Conservation (phyloP, 2,329 filamentous ascomycete species). For the Helminthosporium solani region DNA sequence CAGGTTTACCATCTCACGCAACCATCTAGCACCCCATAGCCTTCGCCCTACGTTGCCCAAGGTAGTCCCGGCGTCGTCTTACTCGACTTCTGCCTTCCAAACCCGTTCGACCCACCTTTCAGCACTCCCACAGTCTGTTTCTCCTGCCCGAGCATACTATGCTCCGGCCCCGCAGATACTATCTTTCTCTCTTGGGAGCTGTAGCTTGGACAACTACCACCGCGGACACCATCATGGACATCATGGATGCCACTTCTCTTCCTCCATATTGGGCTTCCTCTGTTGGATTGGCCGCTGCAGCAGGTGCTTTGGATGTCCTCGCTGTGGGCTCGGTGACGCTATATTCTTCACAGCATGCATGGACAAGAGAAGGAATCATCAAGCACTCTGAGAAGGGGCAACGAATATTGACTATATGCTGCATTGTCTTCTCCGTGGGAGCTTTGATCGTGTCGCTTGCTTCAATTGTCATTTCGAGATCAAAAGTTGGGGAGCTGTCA, state of each 20-base stretch:
- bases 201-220: slow-evolving; percentile 38
- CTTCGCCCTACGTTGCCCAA: slow-evolving; percentile 1
- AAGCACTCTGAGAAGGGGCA: slow-evolving; percentile 19
- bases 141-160: slow-evolving; percentile 12
- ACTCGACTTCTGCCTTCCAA: slow-evolving; percentile 5
- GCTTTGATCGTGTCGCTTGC: slow-evolving; percentile 31
- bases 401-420: slow-evolving; percentile 20
- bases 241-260: slow-evolving; percentile 40
- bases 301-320: slow-evolving; percentile 34
- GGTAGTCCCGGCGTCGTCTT: slow-evolving; percentile 5
- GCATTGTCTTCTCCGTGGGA: slow-evolving; percentile 22
- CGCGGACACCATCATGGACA: slow-evolving; percentile 36
- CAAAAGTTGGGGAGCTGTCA: slow-evolving; percentile 21
- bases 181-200: slow-evolving; percentile 34
- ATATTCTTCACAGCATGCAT: slow-evolving; percentile 32
- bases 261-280: slow-evolving; percentile 25
- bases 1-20: background rate
- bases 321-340: slow-evolving; percentile 31
- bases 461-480: slow-evolving; percentile 29
- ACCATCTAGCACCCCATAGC: background rate
- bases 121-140: slow-evolving; percentile 10
- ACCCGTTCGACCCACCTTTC: slow-evolving; percentile 7
- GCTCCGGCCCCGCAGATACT: slow-evolving; percentile 31
- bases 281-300: slow-evolving; percentile 29
- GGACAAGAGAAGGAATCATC: slow-evolving; percentile 28